Evolutionary conservation across 192 early-diverging fungal species (phyloP).

Genomic region (Coemansia biformis): DNA sequence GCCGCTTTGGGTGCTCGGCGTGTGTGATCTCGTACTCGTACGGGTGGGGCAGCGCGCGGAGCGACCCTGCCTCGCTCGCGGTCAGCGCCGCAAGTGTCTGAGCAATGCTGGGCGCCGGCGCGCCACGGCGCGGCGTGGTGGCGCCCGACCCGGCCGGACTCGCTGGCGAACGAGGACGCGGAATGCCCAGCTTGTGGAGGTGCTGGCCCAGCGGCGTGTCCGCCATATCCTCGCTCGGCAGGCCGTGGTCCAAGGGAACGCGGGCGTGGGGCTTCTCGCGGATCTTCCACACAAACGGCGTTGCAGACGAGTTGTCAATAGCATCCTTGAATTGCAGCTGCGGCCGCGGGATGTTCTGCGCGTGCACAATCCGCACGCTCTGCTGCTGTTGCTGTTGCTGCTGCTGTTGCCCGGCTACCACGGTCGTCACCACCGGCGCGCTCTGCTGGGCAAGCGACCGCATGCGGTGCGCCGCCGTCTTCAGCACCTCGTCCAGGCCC

Average conservation of each 20-base stretch:
- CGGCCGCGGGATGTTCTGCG: conserved; percentile 71
- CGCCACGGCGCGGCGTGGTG: not conserved
- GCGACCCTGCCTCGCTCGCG: not conserved
- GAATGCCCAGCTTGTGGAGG: conserved; percentile 33
- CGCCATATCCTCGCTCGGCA: conserved; percentile 23
- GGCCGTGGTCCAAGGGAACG: conserved; percentile 65
- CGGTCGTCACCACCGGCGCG: conserved; percentile 25
- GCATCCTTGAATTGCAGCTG: conserved; percentile 82
- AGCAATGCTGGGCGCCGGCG: not conserved
- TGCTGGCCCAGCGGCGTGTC: conserved; percentile 29
- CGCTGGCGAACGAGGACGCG: conserved; percentile 6
- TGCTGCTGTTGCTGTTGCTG: conserved; percentile 9
- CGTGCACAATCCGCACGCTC: conserved; percentile 59
- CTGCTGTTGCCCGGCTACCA: conserved; percentile 4
- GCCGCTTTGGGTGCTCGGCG: conserved; percentile 63
- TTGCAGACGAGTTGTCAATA: conserved; percentile 75
- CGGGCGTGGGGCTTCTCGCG: conserved; percentile 73
- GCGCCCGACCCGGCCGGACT: conserved; percentile 2
- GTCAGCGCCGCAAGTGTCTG: not conserved
- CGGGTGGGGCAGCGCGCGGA: conserved; percentile 64
- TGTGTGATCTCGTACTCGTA: conserved; percentile 86
- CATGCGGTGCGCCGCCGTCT: conserved; percentile 23
- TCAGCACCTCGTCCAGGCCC: conserved; percentile 63
- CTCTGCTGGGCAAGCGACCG: conserved; percentile 33
- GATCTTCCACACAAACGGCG: conserved; percentile 79